Evolutionary conservation across 192 early-diverging fungal genomes (phyloP), one percentile per base, ranked within the genome.

Genomic region (Mortierella antarctica): DNA sequence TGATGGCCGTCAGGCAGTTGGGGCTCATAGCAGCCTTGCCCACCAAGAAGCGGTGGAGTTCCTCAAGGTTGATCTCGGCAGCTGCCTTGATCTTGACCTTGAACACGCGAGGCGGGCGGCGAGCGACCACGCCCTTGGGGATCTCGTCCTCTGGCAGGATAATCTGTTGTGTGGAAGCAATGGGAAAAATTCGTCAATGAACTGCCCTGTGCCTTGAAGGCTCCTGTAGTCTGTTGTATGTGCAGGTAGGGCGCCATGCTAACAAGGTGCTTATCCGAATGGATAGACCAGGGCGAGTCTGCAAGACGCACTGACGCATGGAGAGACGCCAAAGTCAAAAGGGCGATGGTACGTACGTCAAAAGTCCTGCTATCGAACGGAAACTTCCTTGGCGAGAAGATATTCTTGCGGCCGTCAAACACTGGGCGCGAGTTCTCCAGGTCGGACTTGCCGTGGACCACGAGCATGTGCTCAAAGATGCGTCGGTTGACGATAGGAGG

Each of bases 351-450:
- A 62, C 46, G 82, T 73, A 91, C 85, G 9, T 93, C 88, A 57
- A 94, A 95, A 0, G 85, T 84, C 14, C 72, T 74, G 13, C 85
- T 74, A 0, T 87, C 83, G 10, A 93, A 86, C n/a, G 86, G 84
- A 41, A 95, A 82, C 0, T 61, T 58, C 53, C 83, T 83, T 0
- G 91, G 79, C 2, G 92, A 70, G 70, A 92, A 98, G 1, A 96
- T 88, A 51, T 95, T 95, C 80, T 92, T 91, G 42, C 93, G 84
- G 9, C 95, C 93, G 74, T 98, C 97, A 84, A 89, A 98, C 2
- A 97, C 91, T 53, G 93, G 88, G 17, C 80, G 67, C 42, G 90
- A 83, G n/a, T 89, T 87, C 7, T 83, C 83, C 5, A 96, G 87
- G 6, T 83, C 87, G 23, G 86, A 85, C 18, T 84, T 72, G 11